phyloP scores from a whole-genome alignment of 176 grass and related monocot species.

The Carex scoparia region DNA sequence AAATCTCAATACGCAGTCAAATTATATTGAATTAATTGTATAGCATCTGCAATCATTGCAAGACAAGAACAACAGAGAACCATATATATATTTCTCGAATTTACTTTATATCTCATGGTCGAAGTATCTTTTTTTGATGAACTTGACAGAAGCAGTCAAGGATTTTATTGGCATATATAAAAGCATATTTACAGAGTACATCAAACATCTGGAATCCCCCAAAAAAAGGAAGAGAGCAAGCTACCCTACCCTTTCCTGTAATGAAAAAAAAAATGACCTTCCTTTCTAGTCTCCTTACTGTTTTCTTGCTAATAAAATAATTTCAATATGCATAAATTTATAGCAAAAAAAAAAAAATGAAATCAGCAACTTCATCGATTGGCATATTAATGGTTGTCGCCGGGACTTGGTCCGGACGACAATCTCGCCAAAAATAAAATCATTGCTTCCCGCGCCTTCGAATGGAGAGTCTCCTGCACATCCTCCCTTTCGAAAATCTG shows the following conservation, averaged over 20 bases:
- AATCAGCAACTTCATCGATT: neutral
- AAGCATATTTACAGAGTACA: too few relatives aligned
- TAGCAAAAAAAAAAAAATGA: too few relatives aligned
- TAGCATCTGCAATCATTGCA: neutral
- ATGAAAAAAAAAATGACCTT: neutral
- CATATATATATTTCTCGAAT: too few relatives aligned
- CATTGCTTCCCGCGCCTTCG: neutral
- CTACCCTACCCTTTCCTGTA: neutral
- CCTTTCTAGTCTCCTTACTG: neutral
- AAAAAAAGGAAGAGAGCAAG: too few relatives aligned
- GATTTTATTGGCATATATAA: too few relatives aligned
- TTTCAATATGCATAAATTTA: neutral
- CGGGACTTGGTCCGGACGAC: conserved; percentile 16
- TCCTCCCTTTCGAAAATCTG: neutral
- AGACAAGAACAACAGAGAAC: too few relatives aligned
- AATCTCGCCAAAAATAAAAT: neutral
- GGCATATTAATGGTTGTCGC: conserved; percentile 2
- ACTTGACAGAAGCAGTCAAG: too few relatives aligned
- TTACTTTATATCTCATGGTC: too few relatives aligned
- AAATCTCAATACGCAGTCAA: neutral
- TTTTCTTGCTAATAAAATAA: neutral
- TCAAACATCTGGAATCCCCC: too few relatives aligned
- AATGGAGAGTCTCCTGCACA: neutral
- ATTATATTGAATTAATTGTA: neutral
- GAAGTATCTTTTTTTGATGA: neutral